A percentile compares a stretch with the other conserved stretches of the same genome.
Conservation (phyloP, 2,329 filamentous ascomycete species). For the Trichophyton mentagrophytes region DNA sequence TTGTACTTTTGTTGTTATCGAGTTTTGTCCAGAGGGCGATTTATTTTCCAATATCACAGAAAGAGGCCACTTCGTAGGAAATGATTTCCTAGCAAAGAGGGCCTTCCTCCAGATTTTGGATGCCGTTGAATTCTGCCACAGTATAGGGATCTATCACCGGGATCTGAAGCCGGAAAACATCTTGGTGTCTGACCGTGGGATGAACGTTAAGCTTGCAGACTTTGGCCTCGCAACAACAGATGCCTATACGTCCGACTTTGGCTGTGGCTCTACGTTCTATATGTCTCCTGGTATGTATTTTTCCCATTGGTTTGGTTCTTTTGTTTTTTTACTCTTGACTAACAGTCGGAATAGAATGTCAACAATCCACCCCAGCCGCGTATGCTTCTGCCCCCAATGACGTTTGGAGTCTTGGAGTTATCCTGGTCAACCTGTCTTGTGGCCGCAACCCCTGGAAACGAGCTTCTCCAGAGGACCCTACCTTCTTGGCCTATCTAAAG, state of each 20-base stretch:
- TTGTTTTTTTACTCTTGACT: background rate
- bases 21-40: slow-evolving; percentile 94
- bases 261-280: slow-evolving; percentile 96
- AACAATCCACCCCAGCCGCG: slow-evolving; percentile 58
- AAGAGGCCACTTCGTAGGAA: slow-evolving; percentile 79
- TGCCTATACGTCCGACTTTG: slow-evolving; percentile 78
- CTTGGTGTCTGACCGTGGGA: slow-evolving; percentile 73
- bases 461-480: slow-evolving; percentile 83
- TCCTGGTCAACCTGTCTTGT: slow-evolving; percentile 93
- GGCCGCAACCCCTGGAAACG: slow-evolving; percentile 99
- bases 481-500: slow-evolving; percentile 80
- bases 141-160: slow-evolving; percentile 85
- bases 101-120: slow-evolving; percentile 93
- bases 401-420: slow-evolving; percentile 95
- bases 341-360: slow-evolving; percentile 56
- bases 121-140: slow-evolving; percentile 91
- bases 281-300: slow-evolving; percentile 84
- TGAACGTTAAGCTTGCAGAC: slow-evolving; percentile 89
- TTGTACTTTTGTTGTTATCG: slow-evolving; percentile 91
- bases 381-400: slow-evolving; percentile 93
- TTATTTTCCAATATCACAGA: slow-evolving; percentile 97
- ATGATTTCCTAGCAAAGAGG: slow-evolving; percentile 73
- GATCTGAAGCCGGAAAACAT: slow-evolving; percentile 98
- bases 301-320: slow-evolving; percentile 7
- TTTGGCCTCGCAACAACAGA: slow-evolving; percentile 90